These are phyloP conservation scores for Candida broadrunensis DNA, from an alignment of 805 yeast species.

Conservation along the genomic window DNA sequence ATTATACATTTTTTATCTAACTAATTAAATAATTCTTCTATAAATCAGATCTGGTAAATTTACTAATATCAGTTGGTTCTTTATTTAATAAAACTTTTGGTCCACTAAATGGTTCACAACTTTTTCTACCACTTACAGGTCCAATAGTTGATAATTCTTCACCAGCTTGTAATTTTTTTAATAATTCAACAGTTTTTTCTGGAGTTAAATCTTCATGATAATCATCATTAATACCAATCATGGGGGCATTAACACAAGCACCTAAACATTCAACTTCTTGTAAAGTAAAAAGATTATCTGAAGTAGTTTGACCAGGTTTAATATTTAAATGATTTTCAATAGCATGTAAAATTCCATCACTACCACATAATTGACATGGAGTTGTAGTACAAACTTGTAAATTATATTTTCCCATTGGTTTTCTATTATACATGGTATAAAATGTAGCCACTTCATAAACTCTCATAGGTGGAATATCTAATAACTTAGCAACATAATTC, in stretches of 20 bases:
- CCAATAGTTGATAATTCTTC: conserved; percentile 58
- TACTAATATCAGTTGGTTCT: conserved; percentile 67
- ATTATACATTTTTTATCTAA: too few species aligned
- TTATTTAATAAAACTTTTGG: conserved; percentile 56
- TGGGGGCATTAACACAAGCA: conserved; percentile 90
- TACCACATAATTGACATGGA: conserved; percentile 82
- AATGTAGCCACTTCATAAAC: conserved; percentile 91
- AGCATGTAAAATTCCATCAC: conserved; percentile 75
- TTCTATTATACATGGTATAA: conserved; percentile 86
- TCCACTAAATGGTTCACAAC: conserved; percentile 78
- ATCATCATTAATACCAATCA: conserved; percentile 82
- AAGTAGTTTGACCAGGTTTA: conserved; percentile 75
- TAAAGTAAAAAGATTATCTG: conserved; percentile 71
- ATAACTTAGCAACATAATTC: conserved; percentile 82
- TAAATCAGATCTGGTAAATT: conserved; percentile 71
- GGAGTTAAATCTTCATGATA: conserved; percentile 78
- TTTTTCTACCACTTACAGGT: conserved; percentile 63
- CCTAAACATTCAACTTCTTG: conserved; percentile 91
- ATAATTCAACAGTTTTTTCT: conserved; percentile 56
- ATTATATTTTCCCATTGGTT: conserved; percentile 82
- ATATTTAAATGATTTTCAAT: conserved; percentile 57
- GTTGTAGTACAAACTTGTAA: conserved; percentile 87
- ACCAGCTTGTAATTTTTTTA: conserved; percentile 64
- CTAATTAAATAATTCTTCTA: too few species aligned
- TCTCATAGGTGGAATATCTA: conserved; percentile 92